A percentile compares a stretch with the other conserved stretches of the same genome.
Evolutionary conservation across 2,329 filamentous ascomycete genomes (phyloP).

Genomic region (Phoma sp.): DNA sequence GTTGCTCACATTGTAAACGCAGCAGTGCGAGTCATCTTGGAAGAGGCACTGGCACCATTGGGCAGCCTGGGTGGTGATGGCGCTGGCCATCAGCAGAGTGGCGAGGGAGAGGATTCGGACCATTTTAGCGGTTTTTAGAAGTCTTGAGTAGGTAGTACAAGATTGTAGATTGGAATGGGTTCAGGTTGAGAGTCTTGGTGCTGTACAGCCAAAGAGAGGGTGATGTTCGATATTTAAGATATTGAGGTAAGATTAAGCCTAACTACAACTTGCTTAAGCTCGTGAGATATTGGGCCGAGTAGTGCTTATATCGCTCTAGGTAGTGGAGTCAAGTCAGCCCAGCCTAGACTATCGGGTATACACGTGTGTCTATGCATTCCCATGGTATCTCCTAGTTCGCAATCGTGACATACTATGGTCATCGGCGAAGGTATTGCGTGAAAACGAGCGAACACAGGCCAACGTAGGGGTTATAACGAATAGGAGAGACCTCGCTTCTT

Average conservation of each 20-base stretch:
- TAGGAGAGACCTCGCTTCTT: conserved; percentile 10
- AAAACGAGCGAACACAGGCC: conserved; percentile 1
- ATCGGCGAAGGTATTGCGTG: conserved; percentile 1
- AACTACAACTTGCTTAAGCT: conserved; percentile 8
- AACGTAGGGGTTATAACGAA: conserved; percentile 3
- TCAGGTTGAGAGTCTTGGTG: conserved; percentile 8
- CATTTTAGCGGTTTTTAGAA: conserved; percentile 9
- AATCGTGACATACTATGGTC: conserved; percentile 1
- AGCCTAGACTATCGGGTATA: conserved; percentile 1
- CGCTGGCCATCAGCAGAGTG: conserved; percentile 10
- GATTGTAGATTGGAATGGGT: conserved; percentile 4
- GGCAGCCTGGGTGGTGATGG: conserved; percentile 12
- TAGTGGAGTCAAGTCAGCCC: conserved; percentile 4
- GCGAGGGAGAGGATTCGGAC: conserved; percentile 12
- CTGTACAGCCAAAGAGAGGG: conserved; percentile 7
- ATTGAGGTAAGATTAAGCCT: conserved; percentile 8
- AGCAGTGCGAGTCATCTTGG: conserved; percentile 17
- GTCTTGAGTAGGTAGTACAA: conserved; percentile 9
- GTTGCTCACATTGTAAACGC: conserved; percentile 12
- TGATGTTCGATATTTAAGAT: conserved; percentile 7
- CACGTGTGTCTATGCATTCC: conserved; percentile 1
- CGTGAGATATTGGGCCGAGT: conserved; percentile 4
- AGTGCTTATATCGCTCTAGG: conserved; percentile 7
- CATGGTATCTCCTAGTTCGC: conserved; percentile 3
- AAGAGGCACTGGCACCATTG: conserved; percentile 16